Percentiles rank a stretch among this genome's conserved stretches.
These are phyloP conservation scores for Capsicum pubescens DNA, from an alignment of 257 asterid genomes.

Conservation along the genomic window DNA sequence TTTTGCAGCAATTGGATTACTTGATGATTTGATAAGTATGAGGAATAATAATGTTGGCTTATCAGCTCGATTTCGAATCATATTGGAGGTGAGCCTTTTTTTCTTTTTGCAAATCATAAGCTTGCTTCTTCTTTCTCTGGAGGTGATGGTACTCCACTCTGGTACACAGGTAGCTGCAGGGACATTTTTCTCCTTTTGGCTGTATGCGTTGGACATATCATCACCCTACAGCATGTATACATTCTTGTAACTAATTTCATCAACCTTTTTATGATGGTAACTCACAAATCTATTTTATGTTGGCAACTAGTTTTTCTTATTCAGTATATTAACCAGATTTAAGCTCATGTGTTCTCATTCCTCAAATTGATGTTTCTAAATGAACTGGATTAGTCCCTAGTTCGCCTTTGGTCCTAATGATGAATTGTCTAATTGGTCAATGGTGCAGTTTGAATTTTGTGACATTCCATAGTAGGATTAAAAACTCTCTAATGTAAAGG, in stretches of 20 bases:
- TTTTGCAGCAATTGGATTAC: constrained; percentile 75
- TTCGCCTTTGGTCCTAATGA: constrained; percentile 9
- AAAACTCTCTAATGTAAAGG: background rate
- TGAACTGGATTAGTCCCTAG: constrained; percentile 3
- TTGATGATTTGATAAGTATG: constrained; percentile 63
- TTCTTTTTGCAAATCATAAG: constrained; percentile 15
- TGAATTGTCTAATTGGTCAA: constrained; percentile 23
- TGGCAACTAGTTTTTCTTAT: constrained; percentile 26
- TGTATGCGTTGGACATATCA: constrained; percentile 59
- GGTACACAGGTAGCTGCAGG: constrained; percentile 75
- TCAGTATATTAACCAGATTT: constrained; percentile 11
- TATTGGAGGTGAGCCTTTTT: constrained; percentile 65
- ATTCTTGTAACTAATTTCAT: constrained; percentile 71
- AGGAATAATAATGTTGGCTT: constrained; percentile 48
- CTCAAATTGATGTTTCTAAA: background rate
- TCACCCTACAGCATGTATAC: constrained; percentile 61
- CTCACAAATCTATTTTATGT: constrained; percentile 54
- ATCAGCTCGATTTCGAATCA: constrained; percentile 61
- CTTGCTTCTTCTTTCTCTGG: constrained; percentile 29
- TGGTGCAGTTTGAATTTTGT: background rate
- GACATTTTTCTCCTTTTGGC: constrained; percentile 76
- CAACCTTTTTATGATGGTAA: constrained; percentile 72
- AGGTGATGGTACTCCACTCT: constrained; percentile 38
- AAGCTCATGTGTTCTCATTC: background rate
- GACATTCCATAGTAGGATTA: background rate